Base-by-base conservation (phyloP, 768 basidiomycete genomes). In the Melanogaster broomeanus region DNA sequence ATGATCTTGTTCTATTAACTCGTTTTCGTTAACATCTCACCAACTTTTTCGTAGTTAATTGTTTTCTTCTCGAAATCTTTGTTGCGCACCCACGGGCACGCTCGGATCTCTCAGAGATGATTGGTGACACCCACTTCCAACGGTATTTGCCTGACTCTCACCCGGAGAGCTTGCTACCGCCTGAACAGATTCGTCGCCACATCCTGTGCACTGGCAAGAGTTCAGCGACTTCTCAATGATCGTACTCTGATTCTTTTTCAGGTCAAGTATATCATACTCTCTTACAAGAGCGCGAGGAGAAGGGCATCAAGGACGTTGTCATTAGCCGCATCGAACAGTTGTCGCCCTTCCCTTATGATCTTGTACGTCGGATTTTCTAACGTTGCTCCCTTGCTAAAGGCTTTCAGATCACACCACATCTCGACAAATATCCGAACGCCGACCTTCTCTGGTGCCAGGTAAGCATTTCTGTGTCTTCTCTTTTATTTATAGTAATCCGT, bases 1-100 rank as follows among this genome's bases (percentile, higher is more conserved):
- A 63, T 48, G 82, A 66, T 7, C 11, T 31, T n/a, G 18, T n/a
- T 8, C 27, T 30, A 44, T 47, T 21, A 4, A 24, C 8, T 21
- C 19, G 15, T 30, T 19, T 21, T 11, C n/a, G 19, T 34, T 39
- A 10, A 53, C n/a, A 31, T 41, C 34, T 8, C 21, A 42, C 18
- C 49, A 45, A 52, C 22, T 37, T 38, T 43, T 12, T 48, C 12
- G 35, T 48, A 93, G 87, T 82, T 99, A 55, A 85, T 99, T 62
- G 40, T 91, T 56, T 97, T 98, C 86, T 98, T 97, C 84, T 97
- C 95, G 22, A 99, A 99, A 77, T 88, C 83, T 57, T 81, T 99
- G 38, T 79, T 99, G 49, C 95, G 97, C 95, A 97, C 72, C 93
- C 95, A n/a, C 79, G 78, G 46, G 96, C 93, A 18, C 86, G 90